Evolutionary conservation across 164 flowering plant genomes (phyloP).

Genomic region (Stephania japonica): DNA sequence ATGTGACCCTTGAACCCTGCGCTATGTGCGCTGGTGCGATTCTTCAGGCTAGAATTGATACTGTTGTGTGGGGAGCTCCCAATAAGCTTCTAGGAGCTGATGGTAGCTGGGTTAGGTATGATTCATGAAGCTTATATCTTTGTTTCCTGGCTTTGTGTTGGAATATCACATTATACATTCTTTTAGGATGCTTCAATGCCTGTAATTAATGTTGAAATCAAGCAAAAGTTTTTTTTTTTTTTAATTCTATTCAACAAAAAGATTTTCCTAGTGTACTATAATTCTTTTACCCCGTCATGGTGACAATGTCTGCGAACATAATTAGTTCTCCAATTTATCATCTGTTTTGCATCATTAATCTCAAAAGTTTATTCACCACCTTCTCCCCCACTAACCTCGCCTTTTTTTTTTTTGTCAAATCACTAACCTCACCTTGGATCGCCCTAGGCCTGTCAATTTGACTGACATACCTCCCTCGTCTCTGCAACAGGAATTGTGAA

Average conservation of each 20-base stretch:
- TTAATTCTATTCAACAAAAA: not conserved
- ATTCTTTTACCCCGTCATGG: not conserved
- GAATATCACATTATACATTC: not conserved
- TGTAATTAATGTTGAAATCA: not conserved
- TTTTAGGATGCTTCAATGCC: not conserved
- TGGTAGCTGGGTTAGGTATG: constrained; percentile 97
- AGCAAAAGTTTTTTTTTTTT: not conserved
- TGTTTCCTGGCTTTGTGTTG: not conserved
- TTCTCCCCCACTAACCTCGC: not conserved
- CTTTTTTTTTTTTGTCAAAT: too few relatives aligned
- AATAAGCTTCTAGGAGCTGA: constrained; percentile 98
- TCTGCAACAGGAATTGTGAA: not conserved
- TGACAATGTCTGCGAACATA: not conserved
- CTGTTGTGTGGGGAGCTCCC: constrained; percentile 97
- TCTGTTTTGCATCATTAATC: not conserved
- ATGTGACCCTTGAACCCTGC: constrained; percentile 97
- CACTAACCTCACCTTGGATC: not conserved
- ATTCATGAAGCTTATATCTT: not conserved
- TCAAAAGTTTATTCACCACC: not conserved
- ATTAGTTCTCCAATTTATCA: not conserved
- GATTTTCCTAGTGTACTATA: not conserved
- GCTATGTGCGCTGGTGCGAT: constrained; percentile 99
- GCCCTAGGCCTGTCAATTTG: too few relatives aligned
- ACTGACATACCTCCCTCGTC: too few relatives aligned
- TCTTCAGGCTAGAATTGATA: constrained; percentile 78